A percentile compares a stretch with the other conserved stretches of the same genome.
phyloP scores from a whole-genome alignment of 441 rosid species.

The Mallotus repandus region DNA sequence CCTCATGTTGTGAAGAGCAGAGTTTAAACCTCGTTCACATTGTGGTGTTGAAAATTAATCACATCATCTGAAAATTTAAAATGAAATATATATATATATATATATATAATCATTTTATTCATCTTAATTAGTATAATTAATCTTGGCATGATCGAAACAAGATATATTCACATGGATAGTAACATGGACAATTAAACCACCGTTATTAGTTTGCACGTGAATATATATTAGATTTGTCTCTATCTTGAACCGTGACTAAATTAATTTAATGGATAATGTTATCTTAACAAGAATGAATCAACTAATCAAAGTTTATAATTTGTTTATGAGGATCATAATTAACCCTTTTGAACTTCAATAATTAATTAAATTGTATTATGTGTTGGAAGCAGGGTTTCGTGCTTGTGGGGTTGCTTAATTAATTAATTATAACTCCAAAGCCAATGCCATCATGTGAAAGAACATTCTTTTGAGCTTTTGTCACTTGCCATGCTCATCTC shows the following conservation, averaged over 20 bases:
- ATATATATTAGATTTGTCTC: constrained; percentile 19
- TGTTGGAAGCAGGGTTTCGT: constrained; percentile 23
- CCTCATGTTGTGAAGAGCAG: too few relatives aligned
- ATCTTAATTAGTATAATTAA: not conserved
- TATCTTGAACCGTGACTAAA: constrained; percentile 22
- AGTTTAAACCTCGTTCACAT: too few relatives aligned
- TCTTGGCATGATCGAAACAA: constrained; percentile 12
- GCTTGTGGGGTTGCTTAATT: constrained; percentile 28
- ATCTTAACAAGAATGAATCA: constrained; percentile 15
- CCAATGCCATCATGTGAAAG: constrained; percentile 32
- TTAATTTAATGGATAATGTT: constrained; percentile 8
- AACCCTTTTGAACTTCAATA: not conserved
- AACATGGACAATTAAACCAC: constrained; percentile 21
- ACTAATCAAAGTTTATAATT: not conserved
- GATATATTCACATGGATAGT: constrained; percentile 26
- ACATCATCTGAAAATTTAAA: too few relatives aligned
- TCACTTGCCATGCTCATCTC: not conserved
- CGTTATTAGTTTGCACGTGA: constrained; percentile 21
- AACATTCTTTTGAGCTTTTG: constrained; percentile 35
- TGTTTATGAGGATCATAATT: constrained; percentile 1
- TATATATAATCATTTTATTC: not conserved
- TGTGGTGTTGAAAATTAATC: too few relatives aligned
- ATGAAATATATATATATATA: too few relatives aligned
- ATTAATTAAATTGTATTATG: not conserved
- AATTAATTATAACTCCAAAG: constrained; percentile 22